Percentiles rank a stretch among this genome's conserved stretches.
Conservation (phyloP, 768 basidiomycete genomes). For the Boletus speciosus region DNA sequence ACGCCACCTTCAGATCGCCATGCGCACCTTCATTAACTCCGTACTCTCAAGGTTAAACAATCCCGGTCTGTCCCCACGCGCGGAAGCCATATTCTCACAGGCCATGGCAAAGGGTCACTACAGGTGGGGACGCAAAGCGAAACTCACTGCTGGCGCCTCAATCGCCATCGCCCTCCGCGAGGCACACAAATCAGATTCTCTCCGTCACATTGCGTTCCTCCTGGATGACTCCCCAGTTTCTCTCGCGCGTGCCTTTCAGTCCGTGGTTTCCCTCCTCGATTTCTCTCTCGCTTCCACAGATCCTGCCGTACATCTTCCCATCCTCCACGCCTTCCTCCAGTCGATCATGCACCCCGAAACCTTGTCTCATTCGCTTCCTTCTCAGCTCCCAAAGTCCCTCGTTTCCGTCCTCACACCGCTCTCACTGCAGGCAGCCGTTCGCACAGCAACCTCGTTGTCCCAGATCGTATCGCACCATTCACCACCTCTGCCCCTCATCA, state of each 20-base stretch:
- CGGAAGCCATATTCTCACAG: conserved; percentile 64
- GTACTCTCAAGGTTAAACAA: conserved; percentile 57
- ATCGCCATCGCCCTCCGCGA: conserved; percentile 71
- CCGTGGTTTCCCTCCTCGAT: conserved; percentile 50
- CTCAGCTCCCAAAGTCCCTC: conserved; percentile 33
- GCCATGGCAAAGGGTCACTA: conserved; percentile 55
- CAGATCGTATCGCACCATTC: conserved; percentile 39
- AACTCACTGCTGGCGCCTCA: conserved; percentile 63
- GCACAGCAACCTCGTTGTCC: conserved; percentile 45
- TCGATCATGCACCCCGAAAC: conserved; percentile 34
- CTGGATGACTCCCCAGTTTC: conserved; percentile 50
- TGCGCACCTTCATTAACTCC: conserved; percentile 59
- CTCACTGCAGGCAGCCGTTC: conserved; percentile 38
- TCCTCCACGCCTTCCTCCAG: conserved; percentile 52
- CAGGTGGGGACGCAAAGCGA: conserved; percentile 75
- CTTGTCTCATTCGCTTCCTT: conserved; percentile 20
- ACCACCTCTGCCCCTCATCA: conserved; percentile 39
- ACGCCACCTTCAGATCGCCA: conserved; percentile 47
- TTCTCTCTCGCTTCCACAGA: conserved; percentile 53
- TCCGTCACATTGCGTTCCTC: conserved; percentile 66
- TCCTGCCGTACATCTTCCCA: conserved; percentile 56
- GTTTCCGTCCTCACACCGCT: conserved; percentile 37
- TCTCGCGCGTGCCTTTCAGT: conserved; percentile 54
- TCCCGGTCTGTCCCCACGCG: conserved; percentile 61
- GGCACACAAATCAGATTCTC: conserved; percentile 60